These are phyloP conservation scores for Coemansia sp. DNA, from an alignment of 192 early-diverging fungal species.

Conservation along the genomic window DNA sequence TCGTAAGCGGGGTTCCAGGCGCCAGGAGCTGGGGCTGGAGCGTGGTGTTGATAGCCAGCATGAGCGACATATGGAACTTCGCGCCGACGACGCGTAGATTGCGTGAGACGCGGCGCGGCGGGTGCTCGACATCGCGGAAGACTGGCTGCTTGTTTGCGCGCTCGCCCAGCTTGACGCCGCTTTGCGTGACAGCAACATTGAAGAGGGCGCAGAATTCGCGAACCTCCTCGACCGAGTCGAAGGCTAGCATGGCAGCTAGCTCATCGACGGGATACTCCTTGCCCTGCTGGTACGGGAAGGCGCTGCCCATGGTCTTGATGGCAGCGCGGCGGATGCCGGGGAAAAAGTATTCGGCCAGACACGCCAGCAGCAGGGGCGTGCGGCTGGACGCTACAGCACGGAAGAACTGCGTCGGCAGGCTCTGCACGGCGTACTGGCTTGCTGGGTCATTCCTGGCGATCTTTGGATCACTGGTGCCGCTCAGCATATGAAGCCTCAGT, in stretches of 20 bases:
- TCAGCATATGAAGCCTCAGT: slow-evolving; percentile 62
- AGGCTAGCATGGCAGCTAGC: slow-evolving; percentile 60
- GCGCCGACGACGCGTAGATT: slow-evolving; percentile 43
- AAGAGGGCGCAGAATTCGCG: slow-evolving; percentile 38
- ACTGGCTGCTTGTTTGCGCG: slow-evolving; percentile 23
- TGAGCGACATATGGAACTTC: slow-evolving; percentile 36
- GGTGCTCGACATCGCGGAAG: slow-evolving; percentile 31
- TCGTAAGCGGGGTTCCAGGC: slow-evolving; percentile 3
- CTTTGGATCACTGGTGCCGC: slow-evolving; percentile 57
- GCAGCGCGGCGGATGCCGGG: slow-evolving; percentile 70
- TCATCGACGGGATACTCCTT: slow-evolving; percentile 51
- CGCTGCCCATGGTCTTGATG: slow-evolving; percentile 70
- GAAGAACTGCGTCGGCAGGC: slow-evolving; percentile 74
- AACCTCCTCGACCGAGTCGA: slow-evolving; percentile 60
- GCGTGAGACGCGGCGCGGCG: slow-evolving; percentile 13
- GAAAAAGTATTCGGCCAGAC: slow-evolving; percentile 76
- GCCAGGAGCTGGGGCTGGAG: slow-evolving; percentile 23
- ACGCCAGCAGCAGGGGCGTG: slow-evolving; percentile 76
- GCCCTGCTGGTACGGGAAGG: slow-evolving; percentile 55
- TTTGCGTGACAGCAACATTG: slow-evolving; percentile 13
- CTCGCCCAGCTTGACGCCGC: slow-evolving; percentile 46
- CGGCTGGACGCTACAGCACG: slow-evolving; percentile 57
- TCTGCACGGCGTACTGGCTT: slow-evolving; percentile 61
- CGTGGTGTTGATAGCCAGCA: slow-evolving; percentile 32
- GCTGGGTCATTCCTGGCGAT: slow-evolving; percentile 44